Evolutionary conservation across 2,329 filamentous ascomycete species (phyloP), one percentile per base, ranked within the genome.

Genomic region (Aspergillus calidoustus): DNA sequence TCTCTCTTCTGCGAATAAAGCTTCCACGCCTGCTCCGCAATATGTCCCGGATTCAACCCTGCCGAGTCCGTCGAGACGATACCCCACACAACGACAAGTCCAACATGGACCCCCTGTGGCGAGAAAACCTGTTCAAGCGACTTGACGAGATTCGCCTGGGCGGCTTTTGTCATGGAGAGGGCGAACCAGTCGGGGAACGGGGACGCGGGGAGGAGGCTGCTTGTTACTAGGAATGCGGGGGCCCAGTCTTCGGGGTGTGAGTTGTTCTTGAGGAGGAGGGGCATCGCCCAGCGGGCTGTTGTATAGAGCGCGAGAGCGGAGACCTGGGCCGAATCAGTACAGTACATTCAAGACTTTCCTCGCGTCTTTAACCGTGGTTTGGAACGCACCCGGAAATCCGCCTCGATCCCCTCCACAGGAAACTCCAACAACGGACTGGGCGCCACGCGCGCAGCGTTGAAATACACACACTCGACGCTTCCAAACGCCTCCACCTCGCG

Each of bases 391-490:
- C 43, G 22, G 11, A 59, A 38, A 25, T 59, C 57, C 15, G 22
- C 9, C 13, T 48, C 49, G 38, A 60, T 41, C 8, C 17, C 53
- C 11, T 31, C 34, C 0, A 51, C 34, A 7, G 47, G 52, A 46
- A 60, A 60, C 6, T 57, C 52, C 17, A 60, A 38, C 3, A 60
- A 48, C 19, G 13, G 7, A 25, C 59, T 60, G 11, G 19, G 22
- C 3, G 11, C 59, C 1, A 60, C 59, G 9, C 59, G 46, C 15
- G 59, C 59, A 2, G 52, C 52, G 17, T 56, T 60, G 47, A 56
- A 60, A 52, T 56, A 60, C 38, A 60, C 52, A n/a, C 59, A 60
- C 28, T 60, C 59, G 7, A 60, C n/a, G 3, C 9, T 17, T 13
- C 59, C 59, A 15, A 56, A 60, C 13, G 28, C 17, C 15, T 30